Conservation (phyloP, 805 yeast genomes). For the Ogataea populi-albae region DNA sequence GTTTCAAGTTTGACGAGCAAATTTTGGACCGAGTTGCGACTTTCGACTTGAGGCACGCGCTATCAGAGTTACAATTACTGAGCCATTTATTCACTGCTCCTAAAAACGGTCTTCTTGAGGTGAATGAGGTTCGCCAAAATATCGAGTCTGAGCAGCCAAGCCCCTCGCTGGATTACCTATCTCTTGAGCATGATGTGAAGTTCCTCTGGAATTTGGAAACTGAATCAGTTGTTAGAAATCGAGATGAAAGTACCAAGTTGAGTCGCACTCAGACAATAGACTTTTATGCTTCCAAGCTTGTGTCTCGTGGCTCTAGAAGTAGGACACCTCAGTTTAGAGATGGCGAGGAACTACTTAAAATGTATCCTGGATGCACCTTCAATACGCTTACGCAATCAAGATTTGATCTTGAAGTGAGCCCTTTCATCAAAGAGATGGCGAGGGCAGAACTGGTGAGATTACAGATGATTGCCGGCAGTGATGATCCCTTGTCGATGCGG, state of each 20-base stretch:
- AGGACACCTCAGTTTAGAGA: constrained; percentile 15
- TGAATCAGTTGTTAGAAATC: too few species aligned
- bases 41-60: constrained; percentile 26
- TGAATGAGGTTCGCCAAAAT: too few species aligned
- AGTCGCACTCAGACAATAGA: constrained; percentile 11
- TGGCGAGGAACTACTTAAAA: constrained; percentile 21
- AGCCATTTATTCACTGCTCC: constrained; percentile 19
- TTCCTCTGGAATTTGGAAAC: too few species aligned
- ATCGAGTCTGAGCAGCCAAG: too few species aligned
- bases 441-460: constrained; percentile 19
- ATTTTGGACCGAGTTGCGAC: constrained; percentile 17
- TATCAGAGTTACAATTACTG: constrained; percentile 30
- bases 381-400: constrained; percentile 12
- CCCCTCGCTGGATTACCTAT: too few species aligned
- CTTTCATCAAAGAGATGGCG: constrained; percentile 31
- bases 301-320: constrained; percentile 25
- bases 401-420: constrained; percentile 24
- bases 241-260: not conserved
- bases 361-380: constrained; percentile 24
- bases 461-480: constrained; percentile 3
- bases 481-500: too few species aligned
- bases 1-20: constrained; percentile 20
- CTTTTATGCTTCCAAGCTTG: constrained; percentile 28
- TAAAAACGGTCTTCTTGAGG: constrained; percentile 16
- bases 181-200: not conserved